phyloP scores from a whole-genome alignment of 495 filamentous ascomycete genomes.

The Beverwykella pulmonaria region DNA sequence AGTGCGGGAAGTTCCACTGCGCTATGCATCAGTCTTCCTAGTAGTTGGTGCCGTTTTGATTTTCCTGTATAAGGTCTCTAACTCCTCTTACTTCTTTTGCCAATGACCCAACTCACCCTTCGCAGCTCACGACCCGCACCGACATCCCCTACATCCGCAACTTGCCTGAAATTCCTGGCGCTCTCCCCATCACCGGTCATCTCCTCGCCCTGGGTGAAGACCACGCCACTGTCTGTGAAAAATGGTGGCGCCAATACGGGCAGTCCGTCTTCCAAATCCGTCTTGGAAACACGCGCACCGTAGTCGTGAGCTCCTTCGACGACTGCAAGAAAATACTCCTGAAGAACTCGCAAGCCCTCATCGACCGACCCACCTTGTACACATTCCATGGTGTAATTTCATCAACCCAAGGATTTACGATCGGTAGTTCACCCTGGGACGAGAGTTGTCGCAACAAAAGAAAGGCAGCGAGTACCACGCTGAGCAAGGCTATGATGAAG shows the following conservation, averaged over 20 bases:
- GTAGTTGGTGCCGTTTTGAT: not conserved
- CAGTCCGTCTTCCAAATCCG: constrained; percentile 59
- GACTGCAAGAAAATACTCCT: constrained; percentile 66
- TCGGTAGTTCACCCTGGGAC: constrained; percentile 69
- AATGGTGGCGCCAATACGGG: constrained; percentile 57
- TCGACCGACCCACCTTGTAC: constrained; percentile 69
- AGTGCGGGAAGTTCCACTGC: constrained; percentile 3
- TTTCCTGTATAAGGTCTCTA: not conserved
- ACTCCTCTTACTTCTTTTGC: not conserved
- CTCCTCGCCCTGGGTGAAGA: constrained; percentile 59
- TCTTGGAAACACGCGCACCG: constrained; percentile 54
- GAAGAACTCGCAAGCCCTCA: constrained; percentile 65
- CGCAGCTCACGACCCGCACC: constrained; percentile 38
- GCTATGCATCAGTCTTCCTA: not conserved
- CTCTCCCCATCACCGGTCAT: constrained; percentile 56
- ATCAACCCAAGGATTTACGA: constrained; percentile 71
- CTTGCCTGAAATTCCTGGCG: constrained; percentile 56
- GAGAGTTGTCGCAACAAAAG: constrained; percentile 57
- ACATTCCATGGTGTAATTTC: constrained; percentile 72
- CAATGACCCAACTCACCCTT: not conserved
- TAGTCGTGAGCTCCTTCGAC: constrained; percentile 56
- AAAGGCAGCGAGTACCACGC: constrained; percentile 54
- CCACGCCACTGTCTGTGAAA: constrained; percentile 57
- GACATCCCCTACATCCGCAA: constrained; percentile 55
- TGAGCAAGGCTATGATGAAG: constrained; percentile 52